A percentile compares a stretch with the other conserved stretches of the same genome.
Evolutionary conservation across 345 rosid genomes (phyloP).

Genomic region (Iberis pinnata): DNA sequence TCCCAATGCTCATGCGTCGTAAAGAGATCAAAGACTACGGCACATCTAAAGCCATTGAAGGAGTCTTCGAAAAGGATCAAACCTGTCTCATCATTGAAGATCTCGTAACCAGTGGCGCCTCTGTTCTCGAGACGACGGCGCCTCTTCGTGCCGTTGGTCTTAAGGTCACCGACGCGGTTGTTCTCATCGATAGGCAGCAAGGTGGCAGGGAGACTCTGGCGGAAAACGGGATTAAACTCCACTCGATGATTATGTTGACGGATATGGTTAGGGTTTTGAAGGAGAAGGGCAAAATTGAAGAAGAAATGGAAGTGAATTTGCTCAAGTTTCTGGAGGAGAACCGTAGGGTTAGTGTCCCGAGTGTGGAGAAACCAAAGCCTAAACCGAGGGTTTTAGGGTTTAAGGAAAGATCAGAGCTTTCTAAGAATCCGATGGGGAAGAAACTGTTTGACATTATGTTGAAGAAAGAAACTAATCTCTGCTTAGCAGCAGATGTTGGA

Average conservation of each 20-base stretch:
- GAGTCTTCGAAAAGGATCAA: constrained; percentile 47
- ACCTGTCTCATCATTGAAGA: constrained; percentile 73
- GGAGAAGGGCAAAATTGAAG: constrained; percentile 69
- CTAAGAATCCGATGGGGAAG: constrained; percentile 71
- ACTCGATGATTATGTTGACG: constrained; percentile 59
- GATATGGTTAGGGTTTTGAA: constrained; percentile 85
- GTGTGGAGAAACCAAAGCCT: constrained; percentile 33
- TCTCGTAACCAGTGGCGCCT: constrained; percentile 81
- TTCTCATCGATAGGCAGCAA: constrained; percentile 82
- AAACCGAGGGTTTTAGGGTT: constrained; percentile 45
- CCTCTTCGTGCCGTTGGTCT: constrained; percentile 77
- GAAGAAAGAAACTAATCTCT: constrained; percentile 78
- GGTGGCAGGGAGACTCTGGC: constrained; percentile 84
- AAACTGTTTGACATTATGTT: constrained; percentile 76
- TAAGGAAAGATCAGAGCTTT: constrained; percentile 56
- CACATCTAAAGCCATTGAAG: constrained; percentile 80
- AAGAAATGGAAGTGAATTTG: constrained; percentile 51
- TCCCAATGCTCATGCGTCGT: constrained; percentile 93
- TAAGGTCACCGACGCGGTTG: constrained; percentile 79
- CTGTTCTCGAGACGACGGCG: constrained; percentile 83
- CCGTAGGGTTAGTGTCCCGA: constrained; percentile 57
- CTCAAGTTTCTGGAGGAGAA: constrained; percentile 73
- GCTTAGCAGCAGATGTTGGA: constrained; percentile 94
- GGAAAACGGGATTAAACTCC: constrained; percentile 67
- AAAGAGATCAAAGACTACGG: constrained; percentile 89